Percentiles rank a stretch among this genome's conserved stretches.
Conservation (phyloP, 2,329 filamentous ascomycete species). For the Hymenoscyphus repandus region DNA sequence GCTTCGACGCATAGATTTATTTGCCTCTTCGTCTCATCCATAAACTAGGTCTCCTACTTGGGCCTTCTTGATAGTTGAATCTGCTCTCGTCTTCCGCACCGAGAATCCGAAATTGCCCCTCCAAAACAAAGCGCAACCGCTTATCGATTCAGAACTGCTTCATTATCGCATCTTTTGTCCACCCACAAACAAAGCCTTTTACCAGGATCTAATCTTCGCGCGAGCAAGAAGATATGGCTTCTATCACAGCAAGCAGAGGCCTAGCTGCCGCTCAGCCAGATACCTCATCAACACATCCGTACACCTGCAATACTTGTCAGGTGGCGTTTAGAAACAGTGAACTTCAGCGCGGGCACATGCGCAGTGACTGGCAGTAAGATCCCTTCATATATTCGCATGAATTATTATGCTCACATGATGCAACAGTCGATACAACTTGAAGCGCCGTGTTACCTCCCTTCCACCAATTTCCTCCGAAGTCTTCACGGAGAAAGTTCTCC, state of each 20-base stretch:
- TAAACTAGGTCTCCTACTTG: no score
- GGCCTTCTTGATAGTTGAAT: no score
- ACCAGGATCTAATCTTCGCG: not conserved
- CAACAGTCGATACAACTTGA: conserved; percentile 84
- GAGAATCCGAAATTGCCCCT: not conserved
- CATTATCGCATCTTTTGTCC: not conserved
- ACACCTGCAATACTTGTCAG: conserved; percentile 97
- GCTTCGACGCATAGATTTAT: not conserved
- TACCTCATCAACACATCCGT: conserved; percentile 64
- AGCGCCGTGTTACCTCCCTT: conserved; percentile 84
- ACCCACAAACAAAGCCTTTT: not conserved
- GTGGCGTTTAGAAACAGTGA: conserved; percentile 94
- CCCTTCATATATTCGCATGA: not conserved
- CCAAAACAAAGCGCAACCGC: not conserved
- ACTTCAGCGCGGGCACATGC: conserved; percentile 92
- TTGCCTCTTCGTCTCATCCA: no score
- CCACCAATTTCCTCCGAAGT: conserved; percentile 87
- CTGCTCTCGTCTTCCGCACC: not conserved
- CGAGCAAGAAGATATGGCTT: conserved; percentile 40
- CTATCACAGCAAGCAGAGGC: conserved; percentile 37
- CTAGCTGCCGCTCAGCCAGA: conserved; percentile 24
- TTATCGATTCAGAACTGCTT: not conserved
- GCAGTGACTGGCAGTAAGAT: conserved; percentile 95
- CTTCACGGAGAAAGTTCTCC: conserved; percentile 93
- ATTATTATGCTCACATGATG: conserved; percentile 13